Evolutionary conservation across 805 yeast genomes (phyloP), one percentile per base, ranked within the genome.

Genomic region (Scheffersomyces amazonensis): DNA sequence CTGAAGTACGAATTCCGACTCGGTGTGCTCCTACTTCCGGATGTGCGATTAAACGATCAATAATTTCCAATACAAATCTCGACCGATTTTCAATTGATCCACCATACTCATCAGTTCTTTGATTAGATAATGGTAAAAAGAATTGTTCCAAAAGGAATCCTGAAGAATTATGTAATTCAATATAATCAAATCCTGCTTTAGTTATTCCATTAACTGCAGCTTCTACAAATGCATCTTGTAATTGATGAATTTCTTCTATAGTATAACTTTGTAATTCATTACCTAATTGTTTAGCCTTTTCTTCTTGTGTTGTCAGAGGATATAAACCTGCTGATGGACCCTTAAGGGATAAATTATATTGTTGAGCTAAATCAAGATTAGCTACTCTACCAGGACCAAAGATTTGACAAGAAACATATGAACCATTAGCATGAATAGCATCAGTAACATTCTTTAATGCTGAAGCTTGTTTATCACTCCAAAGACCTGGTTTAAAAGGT

Each of bases 341-440:
- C 2, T 43, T 38, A n/a, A 47, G 40, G 6, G 44, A 50, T 7
- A 44, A 36, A 9, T 60, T 56, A 6, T 30, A 28, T 22, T 46
- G 32, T 37, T 63, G 50, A 23, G 61, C 53, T 3, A 54, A 33
- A 5, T 40, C 40, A n/a, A 60, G 52, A 28, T 48, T 54, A 15
- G 60, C 65, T 31, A 56, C 64, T 35, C 78, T 59, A 16, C 82
- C 82, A 18, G 76, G 52, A 6, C 60, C 66, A 80, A 81, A 78
- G 15, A 81, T 43, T 60, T 81, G 86, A 23, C 67, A 50, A 32
- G 73, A 58, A 1, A 69, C 53, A 36, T 53, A 65, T 0, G 80
- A 67, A 16, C 54, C 51, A 44, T 73, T 66, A 1, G 48, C 59
- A 49, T 77, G 83, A 17, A 76, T 68, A 7, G 60, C 64, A 21